Evolutionary conservation across 306 rosid genomes (phyloP), one percentile per base, ranked within the genome.

Genomic region (Castanea crenata): DNA sequence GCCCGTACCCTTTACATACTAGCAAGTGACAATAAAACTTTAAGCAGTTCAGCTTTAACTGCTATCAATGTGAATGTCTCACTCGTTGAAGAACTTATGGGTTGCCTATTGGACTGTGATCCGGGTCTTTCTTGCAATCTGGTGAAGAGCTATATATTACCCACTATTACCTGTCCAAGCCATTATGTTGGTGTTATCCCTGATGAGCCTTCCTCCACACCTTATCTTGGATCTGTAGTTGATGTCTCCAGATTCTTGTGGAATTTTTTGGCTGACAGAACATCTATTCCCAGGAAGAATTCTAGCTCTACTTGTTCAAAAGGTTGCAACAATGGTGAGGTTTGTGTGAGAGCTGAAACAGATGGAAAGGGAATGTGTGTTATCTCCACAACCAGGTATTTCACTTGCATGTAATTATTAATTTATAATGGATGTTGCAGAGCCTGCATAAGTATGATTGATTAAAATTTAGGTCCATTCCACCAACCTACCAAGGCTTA

Each of bases 61-160:
- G 73, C 91, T 74, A 86, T 94, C 78, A 92, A 85, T 64, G 96
- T 86, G 73, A 91, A 94, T 85, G 91, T 61, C 80, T 88, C 98
- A 21, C 90, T 94, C 69, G 94, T 94, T 83, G 88, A 94, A 81
- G 88, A 87, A 81, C 94, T 94, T 74, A 81, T 91, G 84, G 87
- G 84, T 80, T 94, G 98, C 79, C 86, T 94, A 71, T 74, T 92
- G 71, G 81, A 41, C 74, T 94, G 98, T 82, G 87, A 92, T 58
- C 98, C 97, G 19, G 98, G 98, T 81, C 97, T 94, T 76, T 89
- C 98, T 76, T 94, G 98, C 71, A 90, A 84, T 74, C 86, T 94
- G 85, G 97, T 91, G 88, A 88, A 89, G 89, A 82, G 79, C 84
- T 94, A 88, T 82, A 92, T 92, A 80, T 78, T 89, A 23, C 94